Evolutionary conservation across 306 rosid species (phyloP), one percentile per base, ranked within the genome.

Genomic region (Cucurbita ficifolia): DNA sequence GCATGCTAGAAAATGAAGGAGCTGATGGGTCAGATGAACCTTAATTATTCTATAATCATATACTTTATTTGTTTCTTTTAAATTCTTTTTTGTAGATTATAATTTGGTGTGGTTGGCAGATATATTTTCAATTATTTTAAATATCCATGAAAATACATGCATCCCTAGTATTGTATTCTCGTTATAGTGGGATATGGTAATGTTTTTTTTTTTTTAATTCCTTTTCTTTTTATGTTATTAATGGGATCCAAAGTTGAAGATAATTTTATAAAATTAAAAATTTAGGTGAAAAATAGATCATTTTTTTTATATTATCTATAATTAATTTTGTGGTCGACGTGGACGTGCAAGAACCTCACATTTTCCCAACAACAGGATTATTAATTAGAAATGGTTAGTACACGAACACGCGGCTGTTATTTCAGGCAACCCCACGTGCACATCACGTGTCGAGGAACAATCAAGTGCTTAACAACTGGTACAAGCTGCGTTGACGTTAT

Each of bases 1-100:
- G 82, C 87, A 88, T 95, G 97, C 56, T 95, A 69, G 96, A 92
- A 54, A 59, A 82, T 50, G 97, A 86, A 63, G 96, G 33, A 8
- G 96, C 86, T 29, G 86, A 75, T 56, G 88, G 50, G 70, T 83
- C 82, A 7, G 84, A 83, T 10, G 86, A 86, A 75, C 90, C 88
- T 5, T 87, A 69, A 72, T 69, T 1, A 70, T 70, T 0, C 49
- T 68, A 46, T 46, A 3, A 70, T 48, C 72, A 46, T 11, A 65
- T 46, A 19, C 4, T 74, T 35, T 33, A 4, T 46, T 72, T 71
- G 13, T 75, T 56, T 80, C 4, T 82, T 78, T 75, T 74, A 82
- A 86, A 83, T 80, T 81, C 84, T 29, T 54, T 72, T 39, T 80
- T 76, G 75, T 76, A 83, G 82, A 82, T 74, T 65, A 40, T 52